Evolutionary conservation across 2,329 filamentous ascomycete genomes (phyloP), one percentile per base, ranked within the genome.

Genomic region (Fusarium coffeatum): DNA sequence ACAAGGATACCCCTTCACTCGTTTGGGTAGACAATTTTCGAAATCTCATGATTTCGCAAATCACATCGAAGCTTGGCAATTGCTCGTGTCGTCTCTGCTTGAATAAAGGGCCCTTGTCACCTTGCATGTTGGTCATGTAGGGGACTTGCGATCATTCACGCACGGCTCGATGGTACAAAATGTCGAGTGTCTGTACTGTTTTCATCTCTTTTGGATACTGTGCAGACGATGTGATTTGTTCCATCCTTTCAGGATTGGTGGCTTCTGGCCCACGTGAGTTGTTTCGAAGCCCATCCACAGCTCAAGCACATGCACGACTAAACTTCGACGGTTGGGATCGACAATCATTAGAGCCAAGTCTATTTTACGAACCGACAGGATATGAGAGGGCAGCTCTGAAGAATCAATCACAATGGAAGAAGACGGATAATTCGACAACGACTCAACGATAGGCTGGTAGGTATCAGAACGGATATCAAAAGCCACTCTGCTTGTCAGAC

Each of bases 61-160:
- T 71, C 59, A 69, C 37, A 10, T 40, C 42, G 59, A 42, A 45
- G 55, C 68, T 68, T 71, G 68, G 68, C 64, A 34, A 25, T 42
- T 48, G 49, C 34, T 68, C 37, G 53, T 56, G 42, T 54, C 41
- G 40, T 68, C 68, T 55, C 54, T 49, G 50, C 64, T 65, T 37
- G 46, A 65, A 48, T 40, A 53, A 23, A 54, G 53, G 45, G 41
- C 59, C 45, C 40, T 47, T 50, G 43, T 20, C 40, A 49, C 45
- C 40, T 47, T 54, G 43, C 20, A 22, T 23, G 40, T n/a, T 37
- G 13, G 25, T 51, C 20, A n/a, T 51, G 34, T 32, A 65, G 53
- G 34, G 51, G 53, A 59, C 68, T 50, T 55, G 40, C 50, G 43
- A 27, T 23, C 7, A n/a, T 37, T 28, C 28, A 41, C 60, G 41